Evolutionary conservation across 225 moss, liverwort and hornwort genomes (phyloP).

Genomic region (Asterella californica): DNA sequence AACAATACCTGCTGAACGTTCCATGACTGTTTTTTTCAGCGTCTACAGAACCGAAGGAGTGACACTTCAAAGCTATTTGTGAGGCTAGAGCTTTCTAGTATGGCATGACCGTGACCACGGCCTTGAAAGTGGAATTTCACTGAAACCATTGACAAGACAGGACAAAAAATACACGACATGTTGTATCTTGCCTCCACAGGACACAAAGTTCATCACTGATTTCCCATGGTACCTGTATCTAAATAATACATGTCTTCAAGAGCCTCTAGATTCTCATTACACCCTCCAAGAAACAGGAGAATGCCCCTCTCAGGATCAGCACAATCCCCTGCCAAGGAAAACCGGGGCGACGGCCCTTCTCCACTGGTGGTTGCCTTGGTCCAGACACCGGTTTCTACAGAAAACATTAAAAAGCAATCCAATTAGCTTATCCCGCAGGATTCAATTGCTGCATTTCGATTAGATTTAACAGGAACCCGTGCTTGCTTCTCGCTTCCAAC

Average conservation of each 20-base stretch:
- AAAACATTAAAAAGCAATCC: background rate
- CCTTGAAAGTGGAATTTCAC: no score
- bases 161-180: no score
- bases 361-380: conserved; percentile 68
- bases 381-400: conserved; percentile 78
- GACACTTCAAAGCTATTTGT: no score
- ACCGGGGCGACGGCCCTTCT: conserved; percentile 81
- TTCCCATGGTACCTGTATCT: conserved; percentile 59
- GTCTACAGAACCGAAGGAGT: no score
- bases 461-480: background rate
- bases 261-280: conserved; percentile 92
- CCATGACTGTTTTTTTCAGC: no score
- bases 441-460: background rate
- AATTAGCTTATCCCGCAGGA: background rate
- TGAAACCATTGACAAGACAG: no score
- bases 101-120: no score
- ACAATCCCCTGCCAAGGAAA: conserved; percentile 83
- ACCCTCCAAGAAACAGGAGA: conserved; percentile 85
- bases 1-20: no score
- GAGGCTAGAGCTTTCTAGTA: no score
- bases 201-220: background rate
- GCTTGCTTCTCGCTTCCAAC: background rate
- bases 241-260: conserved; percentile 95
- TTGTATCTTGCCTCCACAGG: no score
- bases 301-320: conserved; percentile 74